Percentiles rank a stretch among this genome's conserved stretches.
Evolutionary conservation across 2,329 filamentous ascomycete genomes (phyloP).

Genomic region (Plenodomus lindquistii): DNA sequence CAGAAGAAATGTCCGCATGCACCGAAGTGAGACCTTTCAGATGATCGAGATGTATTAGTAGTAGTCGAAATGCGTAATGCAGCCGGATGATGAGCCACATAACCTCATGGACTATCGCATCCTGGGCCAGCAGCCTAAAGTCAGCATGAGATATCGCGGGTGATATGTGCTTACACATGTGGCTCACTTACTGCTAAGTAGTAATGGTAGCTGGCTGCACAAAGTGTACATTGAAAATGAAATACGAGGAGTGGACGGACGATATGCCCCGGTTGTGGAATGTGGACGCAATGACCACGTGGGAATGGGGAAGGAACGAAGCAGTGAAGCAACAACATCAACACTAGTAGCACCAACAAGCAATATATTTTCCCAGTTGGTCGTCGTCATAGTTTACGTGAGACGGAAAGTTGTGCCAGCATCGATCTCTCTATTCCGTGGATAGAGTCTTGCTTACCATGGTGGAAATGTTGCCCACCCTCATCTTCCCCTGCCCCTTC

Average conservation of each 20-base stretch:
- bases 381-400: too few relatives aligned
- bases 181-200: background rate
- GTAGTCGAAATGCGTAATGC: slow-evolving; percentile 5
- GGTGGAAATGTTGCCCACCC: background rate
- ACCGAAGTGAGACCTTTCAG: slow-evolving; percentile 9
- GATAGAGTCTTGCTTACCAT: too few relatives aligned
- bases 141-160: slow-evolving; percentile 1
- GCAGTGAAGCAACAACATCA: slow-evolving; percentile 2
- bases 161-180: background rate
- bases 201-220: background rate
- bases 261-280: background rate
- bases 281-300: slow-evolving; percentile 6
- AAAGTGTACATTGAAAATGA: background rate
- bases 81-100: slow-evolving; percentile 13
- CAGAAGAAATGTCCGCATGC: slow-evolving; percentile 6
- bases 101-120: slow-evolving; percentile 6
- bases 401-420: too few relatives aligned
- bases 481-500: slow-evolving; percentile 20
- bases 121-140: background rate
- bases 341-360: background rate
- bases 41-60: slow-evolving; percentile 3
- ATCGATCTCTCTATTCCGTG: too few relatives aligned
- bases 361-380: background rate
- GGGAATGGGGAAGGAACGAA: slow-evolving; percentile 2
- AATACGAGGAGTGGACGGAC: background rate